Conservation (phyloP, 768 basidiomycete genomes). For the Multifurca ochricompacta region DNA sequence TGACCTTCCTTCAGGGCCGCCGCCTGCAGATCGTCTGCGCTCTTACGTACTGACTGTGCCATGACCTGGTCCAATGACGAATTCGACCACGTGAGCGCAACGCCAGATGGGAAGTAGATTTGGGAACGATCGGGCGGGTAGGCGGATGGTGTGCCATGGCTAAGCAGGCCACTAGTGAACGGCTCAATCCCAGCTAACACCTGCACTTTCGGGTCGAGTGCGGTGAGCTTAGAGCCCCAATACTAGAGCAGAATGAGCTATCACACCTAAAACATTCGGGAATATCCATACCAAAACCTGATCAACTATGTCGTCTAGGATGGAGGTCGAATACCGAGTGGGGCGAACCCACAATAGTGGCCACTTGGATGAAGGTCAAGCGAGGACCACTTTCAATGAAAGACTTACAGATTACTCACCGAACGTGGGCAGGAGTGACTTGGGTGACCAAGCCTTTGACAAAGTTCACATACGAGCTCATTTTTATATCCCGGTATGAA, state of each 20-base stretch:
- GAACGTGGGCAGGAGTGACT: background rate
- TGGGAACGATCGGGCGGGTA: no score
- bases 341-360: background rate
- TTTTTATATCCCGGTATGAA: slow-evolving; percentile 10
- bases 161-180: background rate
- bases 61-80: no score
- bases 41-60: background rate
- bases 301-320: background rate
- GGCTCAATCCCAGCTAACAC: no score
- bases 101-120: no score
- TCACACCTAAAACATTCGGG: no score
- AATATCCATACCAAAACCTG: background rate
- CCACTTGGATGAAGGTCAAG: background rate
- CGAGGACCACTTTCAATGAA: no score
- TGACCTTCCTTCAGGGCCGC: no score
- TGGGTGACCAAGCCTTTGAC: background rate
- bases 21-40: no score
- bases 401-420: background rate
- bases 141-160: background rate
- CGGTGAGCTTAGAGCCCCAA: background rate
- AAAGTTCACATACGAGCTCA: background rate
- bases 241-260: background rate
- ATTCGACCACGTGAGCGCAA: no score
- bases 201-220: background rate
- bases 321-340: background rate